Percentiles rank a stretch among this genome's conserved stretches.
These are phyloP conservation scores for Podila verticillata DNA, from an alignment of 192 early-diverging fungal species.

Conservation along the genomic window DNA sequence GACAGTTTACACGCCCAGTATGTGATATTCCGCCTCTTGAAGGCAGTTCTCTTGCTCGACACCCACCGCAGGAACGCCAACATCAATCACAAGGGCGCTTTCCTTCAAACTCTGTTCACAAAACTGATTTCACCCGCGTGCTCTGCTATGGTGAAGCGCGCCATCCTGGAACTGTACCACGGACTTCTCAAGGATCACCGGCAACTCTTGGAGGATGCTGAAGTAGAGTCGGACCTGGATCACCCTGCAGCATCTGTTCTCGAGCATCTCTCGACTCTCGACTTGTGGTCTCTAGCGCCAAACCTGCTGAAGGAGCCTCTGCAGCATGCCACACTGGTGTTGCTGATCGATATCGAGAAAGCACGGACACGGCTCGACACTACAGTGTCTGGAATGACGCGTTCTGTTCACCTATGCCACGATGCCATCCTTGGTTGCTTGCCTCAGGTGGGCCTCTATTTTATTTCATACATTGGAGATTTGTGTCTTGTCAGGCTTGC, in stretches of 20 bases:
- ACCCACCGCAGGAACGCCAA: background rate
- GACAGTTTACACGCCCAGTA: background rate
- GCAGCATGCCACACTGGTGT: constrained; percentile 12
- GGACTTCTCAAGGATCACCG: constrained; percentile 28
- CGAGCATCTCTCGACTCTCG: background rate
- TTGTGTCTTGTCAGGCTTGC: background rate
- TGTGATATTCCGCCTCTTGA: background rate
- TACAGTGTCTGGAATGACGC: background rate
- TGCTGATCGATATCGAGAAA: constrained; percentile 40
- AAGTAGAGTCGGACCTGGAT: background rate
- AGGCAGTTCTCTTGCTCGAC: background rate
- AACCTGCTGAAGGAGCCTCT: background rate
- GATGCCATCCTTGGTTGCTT: background rate
- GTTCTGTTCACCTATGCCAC: constrained; percentile 9
- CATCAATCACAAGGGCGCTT: background rate
- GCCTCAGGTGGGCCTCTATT: background rate
- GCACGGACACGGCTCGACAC: background rate
- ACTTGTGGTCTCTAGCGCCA: constrained; percentile 8
- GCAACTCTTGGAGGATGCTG: background rate
- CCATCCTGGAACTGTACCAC: constrained; percentile 25
- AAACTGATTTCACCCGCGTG: background rate
- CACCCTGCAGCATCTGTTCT: constrained; percentile 4
- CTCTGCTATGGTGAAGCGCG: background rate
- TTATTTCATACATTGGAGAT: background rate
- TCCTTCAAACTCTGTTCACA: background rate